These are phyloP conservation scores for Scleroderma bovista DNA, from an alignment of 768 basidiomycete species.

Conservation along the genomic window DNA sequence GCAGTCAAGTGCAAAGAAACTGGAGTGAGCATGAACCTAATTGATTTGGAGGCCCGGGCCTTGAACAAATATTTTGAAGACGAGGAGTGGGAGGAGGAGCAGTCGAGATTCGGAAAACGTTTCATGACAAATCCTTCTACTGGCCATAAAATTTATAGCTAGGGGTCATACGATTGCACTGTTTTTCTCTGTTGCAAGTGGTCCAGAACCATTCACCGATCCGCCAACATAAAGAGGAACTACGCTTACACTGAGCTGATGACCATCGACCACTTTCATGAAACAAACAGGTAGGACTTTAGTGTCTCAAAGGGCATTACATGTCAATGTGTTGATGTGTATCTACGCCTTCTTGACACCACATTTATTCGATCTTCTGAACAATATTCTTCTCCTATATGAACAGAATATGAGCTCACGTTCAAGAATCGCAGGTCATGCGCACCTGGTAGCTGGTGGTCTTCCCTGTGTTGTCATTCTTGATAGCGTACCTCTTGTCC, in stretches of 20 bases:
- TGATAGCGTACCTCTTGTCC: conserved; percentile 33
- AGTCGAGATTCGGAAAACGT: conserved; percentile 27
- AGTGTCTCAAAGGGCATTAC: too few relatives aligned
- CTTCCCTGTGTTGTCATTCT: conserved; percentile 41
- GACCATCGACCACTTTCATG: too few relatives aligned
- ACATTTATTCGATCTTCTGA: conserved; percentile 10
- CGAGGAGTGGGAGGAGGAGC: conserved; percentile 55
- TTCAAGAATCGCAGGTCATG: not conserved
- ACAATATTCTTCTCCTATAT: conserved; percentile 39
- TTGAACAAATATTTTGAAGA: conserved; percentile 61
- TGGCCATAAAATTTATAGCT: not conserved
- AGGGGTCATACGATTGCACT: not conserved
- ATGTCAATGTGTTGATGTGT: too few relatives aligned
- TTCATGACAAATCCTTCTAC: not conserved
- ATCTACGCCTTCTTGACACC: too few relatives aligned
- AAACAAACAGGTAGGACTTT: too few relatives aligned
- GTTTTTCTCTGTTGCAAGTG: not conserved
- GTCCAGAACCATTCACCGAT: too few relatives aligned
- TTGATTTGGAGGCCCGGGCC: conserved; percentile 43
- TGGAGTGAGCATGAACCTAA: conserved; percentile 8
- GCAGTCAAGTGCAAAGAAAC: conserved; percentile 22
- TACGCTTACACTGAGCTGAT: too few relatives aligned
- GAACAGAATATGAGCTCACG: not conserved
- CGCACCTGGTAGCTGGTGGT: conserved; percentile 32
- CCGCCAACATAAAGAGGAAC: too few relatives aligned